These are phyloP conservation scores for Clohesyomyces aquaticus DNA, from an alignment of 495 filamentous ascomycete species.

Conservation along the genomic window DNA sequence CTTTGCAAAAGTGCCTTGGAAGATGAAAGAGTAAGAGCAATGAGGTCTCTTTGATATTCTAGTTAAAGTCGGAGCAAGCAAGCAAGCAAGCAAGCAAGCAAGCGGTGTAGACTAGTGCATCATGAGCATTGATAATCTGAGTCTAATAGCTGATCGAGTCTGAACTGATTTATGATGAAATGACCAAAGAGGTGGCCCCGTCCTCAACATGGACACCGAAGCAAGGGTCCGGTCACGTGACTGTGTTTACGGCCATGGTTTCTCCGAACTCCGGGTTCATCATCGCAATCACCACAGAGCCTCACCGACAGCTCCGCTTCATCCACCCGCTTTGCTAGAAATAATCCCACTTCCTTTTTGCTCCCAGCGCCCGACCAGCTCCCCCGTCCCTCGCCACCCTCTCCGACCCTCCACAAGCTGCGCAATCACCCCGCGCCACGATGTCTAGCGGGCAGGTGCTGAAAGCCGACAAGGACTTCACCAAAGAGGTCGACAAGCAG, in stretches of 20 bases:
- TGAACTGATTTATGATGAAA: no score
- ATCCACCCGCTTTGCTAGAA: constrained; percentile 2
- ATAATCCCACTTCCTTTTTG: neutral
- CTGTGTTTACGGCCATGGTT: neutral
- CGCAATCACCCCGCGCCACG: constrained; percentile 29
- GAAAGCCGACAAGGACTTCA: constrained; percentile 77
- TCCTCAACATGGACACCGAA: no score
- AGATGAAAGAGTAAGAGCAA: no score
- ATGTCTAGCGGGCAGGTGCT: constrained; percentile 65
- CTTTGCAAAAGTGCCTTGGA: no score
- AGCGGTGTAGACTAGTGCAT: no score
- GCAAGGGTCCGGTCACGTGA: neutral
- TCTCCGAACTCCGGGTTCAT: constrained; percentile 12
- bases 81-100: no score
- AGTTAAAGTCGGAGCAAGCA: no score
- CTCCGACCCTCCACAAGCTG: neutral
- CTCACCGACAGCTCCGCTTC: constrained; percentile 14
- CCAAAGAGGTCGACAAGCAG: constrained; percentile 88
- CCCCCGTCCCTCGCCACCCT: neutral
- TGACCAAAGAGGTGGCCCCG: no score
- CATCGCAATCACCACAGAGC: constrained; percentile 17
- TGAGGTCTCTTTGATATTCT: no score
- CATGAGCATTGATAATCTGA: no score
- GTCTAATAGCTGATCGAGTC: no score
- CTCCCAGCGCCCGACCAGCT: neutral